Base-by-base conservation (phyloP, 441 rosid species). In the Monsonia emarginata region DNA sequence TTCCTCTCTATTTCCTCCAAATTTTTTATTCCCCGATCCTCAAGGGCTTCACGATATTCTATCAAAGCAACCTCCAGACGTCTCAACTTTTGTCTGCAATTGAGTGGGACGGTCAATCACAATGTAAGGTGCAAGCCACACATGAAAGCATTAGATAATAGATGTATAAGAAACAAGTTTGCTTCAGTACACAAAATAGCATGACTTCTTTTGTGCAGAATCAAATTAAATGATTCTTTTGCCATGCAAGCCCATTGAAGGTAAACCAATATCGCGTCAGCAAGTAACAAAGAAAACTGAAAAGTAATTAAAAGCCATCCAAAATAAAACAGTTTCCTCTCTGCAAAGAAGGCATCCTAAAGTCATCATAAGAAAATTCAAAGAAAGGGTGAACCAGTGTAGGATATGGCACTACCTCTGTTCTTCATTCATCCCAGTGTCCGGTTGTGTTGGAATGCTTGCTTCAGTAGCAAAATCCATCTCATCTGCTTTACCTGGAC, bases 31-130 rank as follows among this genome's bases (percentile, higher is more conserved):
- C 98, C 99, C 34, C 82, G 87, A 63, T 95, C 99, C 78, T 95
- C 98, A 0, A 95, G 91, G 63, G 91, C 83, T 83, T 90, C 99
- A 28, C 96, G 92, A 73, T 92, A 95, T 72, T 91, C 99, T 72
- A 95, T 95, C 79, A 91, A 76, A 80, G 93, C 88, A 75, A 85
- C 98, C 78, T 95, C 99, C 64, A 95, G 73, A 31, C 90, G 86
- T 77, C 98, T 87, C 81, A 83, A 74, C 82, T 88, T 95, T 74
- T 90, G 93, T 74, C 99, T 95, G 90, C 71, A 70, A 62, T 58
- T 74, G 54, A 68, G 76, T 32, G 64, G 77, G 42, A 76, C 59
- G 62, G 68, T 40, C 60, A 72, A 72, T 36, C 38, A 48, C 32
- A 34, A 38, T 44, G 30, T 60, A 60, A 27, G 2, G 11, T 31